Evolutionary conservation across 2,329 filamentous ascomycete genomes (phyloP).

Genomic region (Paecilomyces formosus): DNA sequence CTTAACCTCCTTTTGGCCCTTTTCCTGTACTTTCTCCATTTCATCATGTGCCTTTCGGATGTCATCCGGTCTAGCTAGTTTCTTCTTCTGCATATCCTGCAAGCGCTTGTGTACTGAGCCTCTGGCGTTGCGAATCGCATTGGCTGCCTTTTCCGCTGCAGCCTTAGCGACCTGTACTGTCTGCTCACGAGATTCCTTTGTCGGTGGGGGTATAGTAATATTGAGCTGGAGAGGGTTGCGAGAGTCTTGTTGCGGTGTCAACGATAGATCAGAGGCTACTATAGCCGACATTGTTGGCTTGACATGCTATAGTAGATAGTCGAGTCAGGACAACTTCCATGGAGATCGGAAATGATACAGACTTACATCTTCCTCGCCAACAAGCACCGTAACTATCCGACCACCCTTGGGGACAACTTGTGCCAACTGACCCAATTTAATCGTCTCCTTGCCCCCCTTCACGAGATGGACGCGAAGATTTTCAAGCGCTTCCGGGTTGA

Average conservation of each 20-base stretch:
- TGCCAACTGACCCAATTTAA: conserved; percentile 55
- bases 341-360: not conserved
- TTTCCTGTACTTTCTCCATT: conserved; percentile 42
- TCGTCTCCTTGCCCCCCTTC: conserved; percentile 45
- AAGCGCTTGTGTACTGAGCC: conserved; percentile 38
- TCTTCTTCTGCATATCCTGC: conserved; percentile 38
- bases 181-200: conserved; percentile 38
- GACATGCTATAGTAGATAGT: conserved; percentile 26
- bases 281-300: conserved; percentile 40
- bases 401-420: conserved; percentile 60
- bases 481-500: conserved; percentile 57
- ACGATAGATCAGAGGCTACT: conserved; percentile 32
- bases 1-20: conserved; percentile 40
- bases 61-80: conserved; percentile 37
- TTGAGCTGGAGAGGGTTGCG: conserved; percentile 39
- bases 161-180: conserved; percentile 32
- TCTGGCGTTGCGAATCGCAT: conserved; percentile 34
- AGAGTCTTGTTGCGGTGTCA: conserved; percentile 36
- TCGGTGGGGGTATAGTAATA: conserved; percentile 39
- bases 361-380: conserved; percentile 57
- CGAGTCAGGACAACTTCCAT: not conserved
- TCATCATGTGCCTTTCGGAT: conserved; percentile 38
- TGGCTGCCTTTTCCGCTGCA: conserved; percentile 35
- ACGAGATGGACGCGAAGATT: conserved; percentile 51
- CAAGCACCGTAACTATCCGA: conserved; percentile 53